Percentiles rank a stretch among this genome's conserved stretches.
phyloP scores from a whole-genome alignment of 2,329 filamentous ascomycete genomes.

The Thelonectria olida region DNA sequence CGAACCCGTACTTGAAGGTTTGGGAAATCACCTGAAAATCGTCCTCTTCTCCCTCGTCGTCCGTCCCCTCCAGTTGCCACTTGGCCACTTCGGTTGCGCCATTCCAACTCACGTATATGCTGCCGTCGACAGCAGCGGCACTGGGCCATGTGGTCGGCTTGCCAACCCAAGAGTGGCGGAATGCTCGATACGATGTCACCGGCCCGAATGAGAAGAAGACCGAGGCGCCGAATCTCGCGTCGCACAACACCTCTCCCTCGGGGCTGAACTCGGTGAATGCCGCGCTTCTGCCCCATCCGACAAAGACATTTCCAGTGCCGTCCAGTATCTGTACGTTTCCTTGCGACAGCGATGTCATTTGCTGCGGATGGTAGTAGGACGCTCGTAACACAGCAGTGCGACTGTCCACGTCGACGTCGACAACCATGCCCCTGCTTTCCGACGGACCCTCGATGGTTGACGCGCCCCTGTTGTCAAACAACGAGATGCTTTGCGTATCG shows the following conservation, averaged over 20 bases:
- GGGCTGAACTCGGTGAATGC: neutral
- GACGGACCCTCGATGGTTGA: neutral
- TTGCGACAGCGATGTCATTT: neutral
- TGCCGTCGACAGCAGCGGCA: neutral
- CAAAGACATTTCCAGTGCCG: conserved; percentile 1
- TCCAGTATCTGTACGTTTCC: conserved; percentile 4
- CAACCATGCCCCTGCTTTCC: conserved; percentile 3
- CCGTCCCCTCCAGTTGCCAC: neutral
- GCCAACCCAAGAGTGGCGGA: conserved; percentile 5
- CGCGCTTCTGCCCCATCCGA: conserved; percentile 1
- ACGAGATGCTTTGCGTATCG: neutral
- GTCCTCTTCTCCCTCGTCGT: neutral
- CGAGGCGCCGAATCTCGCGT: neutral
- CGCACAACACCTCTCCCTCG: neutral
- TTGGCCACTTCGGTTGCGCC: neutral
- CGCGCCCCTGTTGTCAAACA: conserved; percentile 1
- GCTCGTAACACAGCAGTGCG: neutral
- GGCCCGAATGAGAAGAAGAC: neutral
- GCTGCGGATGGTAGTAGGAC: neutral
- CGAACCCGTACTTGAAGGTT: neutral
- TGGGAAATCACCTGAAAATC: neutral
- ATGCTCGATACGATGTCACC: neutral
- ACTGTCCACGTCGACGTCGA: neutral
- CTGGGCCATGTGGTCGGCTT: neutral
- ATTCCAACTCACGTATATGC: conserved; percentile 6